Percentiles rank a stretch among this genome's conserved stretches.
Evolutionary conservation across 75 land plant species (phyloP).

Genomic region (Cryptomeria japonica): DNA sequence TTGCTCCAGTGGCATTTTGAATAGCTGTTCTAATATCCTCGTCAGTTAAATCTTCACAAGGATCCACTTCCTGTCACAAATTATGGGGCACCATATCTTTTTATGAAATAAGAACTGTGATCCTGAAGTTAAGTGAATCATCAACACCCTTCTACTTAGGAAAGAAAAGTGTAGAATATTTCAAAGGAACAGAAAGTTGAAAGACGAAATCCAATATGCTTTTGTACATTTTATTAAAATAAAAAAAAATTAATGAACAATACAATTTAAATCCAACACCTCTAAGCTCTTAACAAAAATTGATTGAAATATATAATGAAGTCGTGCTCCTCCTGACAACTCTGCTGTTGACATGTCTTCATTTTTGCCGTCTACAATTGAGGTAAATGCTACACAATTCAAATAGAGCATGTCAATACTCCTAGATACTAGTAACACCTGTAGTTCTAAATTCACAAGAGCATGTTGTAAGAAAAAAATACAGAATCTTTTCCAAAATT

Average conservation of each 20-base stretch:
- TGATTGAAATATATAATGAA: conserved; percentile 46
- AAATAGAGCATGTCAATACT: background rate
- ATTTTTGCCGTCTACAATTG: conserved; percentile 46
- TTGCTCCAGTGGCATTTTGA: conserved; percentile 43
- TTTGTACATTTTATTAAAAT: background rate
- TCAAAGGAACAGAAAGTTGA: too few species aligned
- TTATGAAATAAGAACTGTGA: background rate
- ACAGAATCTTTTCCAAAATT: background rate
- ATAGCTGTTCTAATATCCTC: conserved; percentile 44
- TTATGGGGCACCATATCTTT: background rate
- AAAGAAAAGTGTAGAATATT: background rate
- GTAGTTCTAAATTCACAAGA: background rate
- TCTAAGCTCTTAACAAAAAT: conserved; percentile 49
- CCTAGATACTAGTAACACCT: background rate
- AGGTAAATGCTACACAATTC: conserved; percentile 26
- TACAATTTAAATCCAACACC: conserved; percentile 15
- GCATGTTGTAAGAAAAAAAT: background rate
- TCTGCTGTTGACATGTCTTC: conserved; percentile 49
- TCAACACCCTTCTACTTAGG: background rate
- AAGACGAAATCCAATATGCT: background rate
- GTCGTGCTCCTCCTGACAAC: conserved; percentile 45
- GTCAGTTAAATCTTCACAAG: conserved; percentile 38
- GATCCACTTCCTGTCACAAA: conserved; percentile 36
- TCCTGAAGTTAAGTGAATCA: background rate
- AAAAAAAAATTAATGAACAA: background rate